Evolutionary conservation across 352 stramenopile genomes (phyloP), one percentile per base, ranked within the genome.

Genomic region (Pseudoperonospora humuli): DNA sequence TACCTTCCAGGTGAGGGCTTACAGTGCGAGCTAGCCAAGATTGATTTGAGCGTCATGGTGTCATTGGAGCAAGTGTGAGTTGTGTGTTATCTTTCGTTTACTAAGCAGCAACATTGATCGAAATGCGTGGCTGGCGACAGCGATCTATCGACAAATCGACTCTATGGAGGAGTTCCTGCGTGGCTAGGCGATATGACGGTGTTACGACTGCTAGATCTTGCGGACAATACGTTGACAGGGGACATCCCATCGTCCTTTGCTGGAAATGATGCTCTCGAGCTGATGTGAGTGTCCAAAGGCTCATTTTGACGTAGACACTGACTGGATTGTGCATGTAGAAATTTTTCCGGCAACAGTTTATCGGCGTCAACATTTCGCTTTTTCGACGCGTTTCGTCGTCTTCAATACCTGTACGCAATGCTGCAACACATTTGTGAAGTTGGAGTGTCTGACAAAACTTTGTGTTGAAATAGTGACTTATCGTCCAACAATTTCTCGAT

Each of bases 51-150:
- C 23, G 39, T 64, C 14, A 83, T 89, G 74, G 53, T 71, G 8
- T 84, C 74, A n/a, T 64, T 89, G 3, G 63, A 84, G 45, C 70
- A 85, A 41, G 40, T 89, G 77, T 85, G 50, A 54, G 73, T 67
- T 33, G 2, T 18, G 5, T 23, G 19, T 38, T 2, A 14, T 18
- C n/a, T 2, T 8, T 41, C 7, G 8, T 18, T 3, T 14, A 33
- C 13, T 34, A 14, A 33, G n/a, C 17, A 45, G 6, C 17, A 24
- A 20, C 14, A 24, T 24, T 15, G 15, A 7, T 7, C 11, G 8
- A 18, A 10, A 29, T 19, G 7, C 40, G 3, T 35, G 20, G 24
- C 6, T 50, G 47, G 1, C 5, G 18, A 36, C 36, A 86, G 74
- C 7, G 65, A 86, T 53, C 24, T 89, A 39, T 76, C 70, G 0